Percentiles rank a stretch among this genome's conserved stretches.
phyloP scores from a whole-genome alignment of 306 rosid genomes.

The Vachellia collinsii region DNA sequence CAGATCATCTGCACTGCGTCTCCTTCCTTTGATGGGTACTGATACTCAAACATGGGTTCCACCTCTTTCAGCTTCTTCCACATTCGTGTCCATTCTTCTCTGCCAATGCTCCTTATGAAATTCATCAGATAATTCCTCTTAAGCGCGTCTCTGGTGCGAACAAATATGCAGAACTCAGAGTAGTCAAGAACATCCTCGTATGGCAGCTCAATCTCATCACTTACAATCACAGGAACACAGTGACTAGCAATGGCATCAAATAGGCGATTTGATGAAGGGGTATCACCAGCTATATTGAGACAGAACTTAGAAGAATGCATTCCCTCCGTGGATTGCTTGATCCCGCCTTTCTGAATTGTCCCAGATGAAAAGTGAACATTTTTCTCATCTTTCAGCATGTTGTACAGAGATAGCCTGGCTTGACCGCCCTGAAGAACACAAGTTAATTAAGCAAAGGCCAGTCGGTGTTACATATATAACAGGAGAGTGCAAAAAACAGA shows the following conservation, averaged over 20 bases:
- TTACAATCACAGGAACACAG: slow-evolving; percentile 76
- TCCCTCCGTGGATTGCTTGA: slow-evolving; percentile 62
- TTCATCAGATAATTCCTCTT: slow-evolving; percentile 53
- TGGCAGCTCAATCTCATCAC: slow-evolving; percentile 78
- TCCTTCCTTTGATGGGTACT: slow-evolving; percentile 66
- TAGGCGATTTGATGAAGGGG: slow-evolving; percentile 82
- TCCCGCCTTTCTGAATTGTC: slow-evolving; percentile 62
- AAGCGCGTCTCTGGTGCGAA: slow-evolving; percentile 60
- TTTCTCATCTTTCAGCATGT: slow-evolving; percentile 62
- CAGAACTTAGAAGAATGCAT: slow-evolving; percentile 79
- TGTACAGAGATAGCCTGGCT: slow-evolving; percentile 65
- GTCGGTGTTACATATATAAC: background rate
- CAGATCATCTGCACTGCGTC: slow-evolving; percentile 86
- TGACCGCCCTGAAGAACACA: slow-evolving; percentile 60
- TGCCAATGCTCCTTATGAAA: slow-evolving; percentile 51
- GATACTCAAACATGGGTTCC: slow-evolving; percentile 58
- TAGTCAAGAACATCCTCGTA: slow-evolving; percentile 78
- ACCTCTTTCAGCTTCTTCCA: slow-evolving; percentile 71
- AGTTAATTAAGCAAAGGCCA: background rate
- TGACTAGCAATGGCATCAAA: slow-evolving; percentile 87
- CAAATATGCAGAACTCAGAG: slow-evolving; percentile 72
- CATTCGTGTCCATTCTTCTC: slow-evolving; percentile 77
- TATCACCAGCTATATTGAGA: slow-evolving; percentile 83
- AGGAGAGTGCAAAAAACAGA: background rate
- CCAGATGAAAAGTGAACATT: slow-evolving; percentile 79